phyloP scores from a whole-genome alignment of 192 early-diverging fungal genomes.

The Podila clonocystis region DNA sequence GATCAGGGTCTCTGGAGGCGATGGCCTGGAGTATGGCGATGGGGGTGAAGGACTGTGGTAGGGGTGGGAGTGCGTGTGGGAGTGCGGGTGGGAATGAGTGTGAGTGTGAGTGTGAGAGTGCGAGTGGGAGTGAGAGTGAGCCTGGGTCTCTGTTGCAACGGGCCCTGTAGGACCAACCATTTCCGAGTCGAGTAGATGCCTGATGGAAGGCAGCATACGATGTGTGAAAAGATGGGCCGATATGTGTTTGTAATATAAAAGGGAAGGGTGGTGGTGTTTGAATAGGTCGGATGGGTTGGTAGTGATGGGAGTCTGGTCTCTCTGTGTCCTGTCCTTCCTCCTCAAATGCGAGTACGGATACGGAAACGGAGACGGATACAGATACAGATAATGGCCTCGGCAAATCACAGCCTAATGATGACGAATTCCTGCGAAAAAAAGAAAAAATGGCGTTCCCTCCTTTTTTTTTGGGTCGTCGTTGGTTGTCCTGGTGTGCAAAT shows the following conservation, averaged over 20 bases:
- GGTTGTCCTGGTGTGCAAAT: too few species aligned
- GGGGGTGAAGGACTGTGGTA: neutral
- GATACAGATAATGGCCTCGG: too few species aligned
- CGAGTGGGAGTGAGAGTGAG: neutral
- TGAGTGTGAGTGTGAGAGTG: neutral
- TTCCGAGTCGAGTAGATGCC: constrained; percentile 28
- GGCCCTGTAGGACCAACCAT: neutral
- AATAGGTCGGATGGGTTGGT: too few species aligned
- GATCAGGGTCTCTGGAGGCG: neutral
- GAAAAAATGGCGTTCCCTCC: too few species aligned
- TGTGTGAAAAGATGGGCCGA: neutral
- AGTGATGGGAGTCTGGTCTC: too few species aligned
- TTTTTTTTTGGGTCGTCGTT: too few species aligned
- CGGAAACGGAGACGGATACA: neutral
- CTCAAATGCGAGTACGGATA: too few species aligned
- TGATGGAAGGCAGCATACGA: constrained; percentile 48
- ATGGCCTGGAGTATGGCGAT: neutral
- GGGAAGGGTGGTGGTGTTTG: neutral
- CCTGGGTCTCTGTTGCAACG: neutral
- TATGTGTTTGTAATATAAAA: neutral
- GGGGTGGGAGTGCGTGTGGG: neutral
- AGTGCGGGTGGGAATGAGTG: neutral
- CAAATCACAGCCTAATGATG: too few species aligned
- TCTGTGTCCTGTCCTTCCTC: too few species aligned
- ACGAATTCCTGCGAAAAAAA: too few species aligned